Conservation (phyloP, 805 yeast genomes). For the Candida nemodendra region DNA sequence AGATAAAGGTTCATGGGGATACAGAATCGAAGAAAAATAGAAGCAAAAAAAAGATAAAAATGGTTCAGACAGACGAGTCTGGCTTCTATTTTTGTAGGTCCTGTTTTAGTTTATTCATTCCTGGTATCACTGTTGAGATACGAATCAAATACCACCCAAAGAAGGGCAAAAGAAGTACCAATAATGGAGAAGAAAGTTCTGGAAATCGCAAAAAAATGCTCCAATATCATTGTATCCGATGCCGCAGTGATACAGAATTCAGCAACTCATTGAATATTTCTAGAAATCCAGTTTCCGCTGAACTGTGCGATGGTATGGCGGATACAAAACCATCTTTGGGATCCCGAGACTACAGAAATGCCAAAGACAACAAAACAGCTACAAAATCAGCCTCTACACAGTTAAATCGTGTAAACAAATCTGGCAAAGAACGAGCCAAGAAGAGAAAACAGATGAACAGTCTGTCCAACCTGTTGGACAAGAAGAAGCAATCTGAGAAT, state of each 20-base stretch:
- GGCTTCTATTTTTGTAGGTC: constrained; percentile 16
- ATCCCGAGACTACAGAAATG: constrained; percentile 5
- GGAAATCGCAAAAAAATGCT: constrained; percentile 11
- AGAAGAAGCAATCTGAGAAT: constrained; percentile 17
- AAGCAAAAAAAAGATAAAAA: background rate
- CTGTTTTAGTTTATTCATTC: constrained; percentile 19
- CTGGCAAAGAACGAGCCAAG: constrained; percentile 19
- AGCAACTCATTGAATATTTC: constrained; percentile 1
- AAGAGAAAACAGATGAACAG: constrained; percentile 29
- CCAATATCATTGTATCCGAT: constrained; percentile 22
- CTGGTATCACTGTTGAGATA: constrained; percentile 20
- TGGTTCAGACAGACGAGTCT: constrained; percentile 6
- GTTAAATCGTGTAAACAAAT: too few species aligned
- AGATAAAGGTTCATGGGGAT: background rate
- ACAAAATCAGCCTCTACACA: too few species aligned
- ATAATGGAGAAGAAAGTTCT: constrained; percentile 1
- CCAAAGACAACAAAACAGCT: too few species aligned
- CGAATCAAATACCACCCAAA: constrained; percentile 13
- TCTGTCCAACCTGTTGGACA: constrained; percentile 21
- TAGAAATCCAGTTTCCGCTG: too few species aligned
- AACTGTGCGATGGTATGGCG: background rate
- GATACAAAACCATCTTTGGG: background rate
- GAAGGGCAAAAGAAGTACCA: constrained; percentile 5
- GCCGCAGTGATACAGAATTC: constrained; percentile 15
- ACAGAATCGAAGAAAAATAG: background rate